Conservation (phyloP, 2,329 filamentous ascomycete genomes). For the Sporothrix brasiliensis region DNA sequence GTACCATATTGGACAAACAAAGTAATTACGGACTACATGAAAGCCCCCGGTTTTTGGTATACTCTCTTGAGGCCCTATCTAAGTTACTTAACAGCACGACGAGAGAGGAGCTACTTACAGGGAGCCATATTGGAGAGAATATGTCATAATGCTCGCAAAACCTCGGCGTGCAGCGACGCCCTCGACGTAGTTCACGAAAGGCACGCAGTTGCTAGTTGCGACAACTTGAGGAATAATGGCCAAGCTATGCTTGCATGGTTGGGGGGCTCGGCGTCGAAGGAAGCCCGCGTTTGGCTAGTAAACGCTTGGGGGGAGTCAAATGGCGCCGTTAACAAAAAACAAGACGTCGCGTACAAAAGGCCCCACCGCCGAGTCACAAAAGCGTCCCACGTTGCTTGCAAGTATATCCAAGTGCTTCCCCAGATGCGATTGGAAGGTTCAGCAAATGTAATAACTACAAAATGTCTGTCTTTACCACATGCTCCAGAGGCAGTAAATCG, state of each 20-base stretch:
- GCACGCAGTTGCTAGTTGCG: neutral
- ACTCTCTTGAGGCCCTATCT: neutral
- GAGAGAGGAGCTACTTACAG: neutral
- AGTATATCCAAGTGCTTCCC: constrained; percentile 16
- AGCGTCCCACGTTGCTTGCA: neutral
- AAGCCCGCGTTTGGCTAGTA: neutral
- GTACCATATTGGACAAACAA: neutral
- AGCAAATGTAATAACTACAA: constrained; percentile 4
- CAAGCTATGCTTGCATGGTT: neutral
- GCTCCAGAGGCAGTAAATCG: neutral
- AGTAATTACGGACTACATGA: neutral
- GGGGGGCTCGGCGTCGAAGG: neutral
- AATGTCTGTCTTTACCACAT: neutral
- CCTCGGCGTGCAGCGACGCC: no score
- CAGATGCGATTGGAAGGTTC: neutral
- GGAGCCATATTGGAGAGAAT: constrained; percentile 6
- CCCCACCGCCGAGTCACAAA: neutral
- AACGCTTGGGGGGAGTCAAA: neutral
- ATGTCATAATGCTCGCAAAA: neutral
- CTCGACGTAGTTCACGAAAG: no score
- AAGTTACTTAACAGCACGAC: neutral
- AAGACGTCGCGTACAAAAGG: no score
- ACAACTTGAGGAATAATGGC: neutral
- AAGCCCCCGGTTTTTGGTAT: neutral
- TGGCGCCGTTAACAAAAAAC: no score